Evolutionary conservation across 805 yeast species (phyloP).

Genomic region (Nakazawaea anatomiae): DNA sequence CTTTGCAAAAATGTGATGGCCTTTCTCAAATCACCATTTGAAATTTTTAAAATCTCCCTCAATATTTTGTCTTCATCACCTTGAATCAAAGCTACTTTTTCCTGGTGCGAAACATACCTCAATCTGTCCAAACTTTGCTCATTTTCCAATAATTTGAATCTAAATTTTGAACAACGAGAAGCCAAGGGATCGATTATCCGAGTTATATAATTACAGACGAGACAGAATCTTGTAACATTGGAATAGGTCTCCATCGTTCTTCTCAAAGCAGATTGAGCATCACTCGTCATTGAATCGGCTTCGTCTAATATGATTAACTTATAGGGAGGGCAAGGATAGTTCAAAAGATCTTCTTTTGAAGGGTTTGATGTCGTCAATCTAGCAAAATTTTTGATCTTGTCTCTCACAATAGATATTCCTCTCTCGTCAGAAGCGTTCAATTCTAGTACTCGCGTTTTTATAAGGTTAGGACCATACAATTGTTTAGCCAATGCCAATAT

Average conservation of each 20-base stretch:
- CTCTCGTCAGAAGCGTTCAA: constrained; percentile 88
- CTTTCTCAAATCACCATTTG: constrained; percentile 88
- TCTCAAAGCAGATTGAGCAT: constrained; percentile 92
- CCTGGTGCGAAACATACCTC: constrained; percentile 48
- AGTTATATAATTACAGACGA: constrained; percentile 94
- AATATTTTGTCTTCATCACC: constrained; percentile 45
- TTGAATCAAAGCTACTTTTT: constrained; percentile 29
- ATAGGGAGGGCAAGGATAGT: constrained; percentile 95
- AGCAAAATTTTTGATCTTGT: constrained; percentile 82
- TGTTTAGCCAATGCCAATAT: constrained; percentile 78
- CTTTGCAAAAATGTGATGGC: constrained; percentile 90
- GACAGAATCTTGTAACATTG: constrained; percentile 83
- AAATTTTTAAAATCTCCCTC: constrained; percentile 58
- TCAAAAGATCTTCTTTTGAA: constrained; percentile 53
- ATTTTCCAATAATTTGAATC: constrained; percentile 76
- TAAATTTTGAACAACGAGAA: constrained; percentile 90
- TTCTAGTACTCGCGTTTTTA: constrained; percentile 69
- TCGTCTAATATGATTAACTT: constrained; percentile 90
- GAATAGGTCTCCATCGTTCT: constrained; percentile 93
- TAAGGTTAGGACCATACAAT: constrained; percentile 66
- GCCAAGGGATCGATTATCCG: constrained; percentile 96
- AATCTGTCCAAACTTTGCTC: constrained; percentile 66
- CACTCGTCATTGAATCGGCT: constrained; percentile 96
- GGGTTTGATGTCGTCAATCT: constrained; percentile 81
- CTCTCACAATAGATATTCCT: constrained; percentile 83